Evolutionary conservation across 208 protist species (phyloP), one percentile per base, ranked within the genome.

Genomic region (Leptomonas seymouri): DNA sequence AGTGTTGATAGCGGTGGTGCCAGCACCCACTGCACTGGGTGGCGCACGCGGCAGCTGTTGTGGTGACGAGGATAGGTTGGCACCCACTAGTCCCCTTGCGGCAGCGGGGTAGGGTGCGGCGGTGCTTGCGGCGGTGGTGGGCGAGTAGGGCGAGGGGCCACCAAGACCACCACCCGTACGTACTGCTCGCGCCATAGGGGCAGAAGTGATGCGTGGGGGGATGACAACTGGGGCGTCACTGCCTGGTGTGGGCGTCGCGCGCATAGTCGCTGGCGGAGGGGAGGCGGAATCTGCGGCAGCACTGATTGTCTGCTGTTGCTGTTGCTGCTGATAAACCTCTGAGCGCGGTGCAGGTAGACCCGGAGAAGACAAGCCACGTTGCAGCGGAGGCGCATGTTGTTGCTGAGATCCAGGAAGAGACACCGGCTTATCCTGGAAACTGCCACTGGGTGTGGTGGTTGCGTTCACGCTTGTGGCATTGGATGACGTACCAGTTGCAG

Each of bases 141-240:
- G 39, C 0, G 64, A 59, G 61, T 77, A 77, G 7, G 63, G 23
- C 4, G 71, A 39, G 15, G 30, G 21, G 18, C 48, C 44, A 46
- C 54, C 21, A 30, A 20, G 16, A 3, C 36, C 46, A 28, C 25
- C 56, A 28, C 51, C 51, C 7, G 42, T 41, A 16, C 69, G 64
- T 27, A 67, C 21, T 11, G 57, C 21, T 3, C 71, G 71, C n/a
- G 67, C 49, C 74, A 80, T 80, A 0, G 74, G 74, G 0, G 74
- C 74, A 0, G 74, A 80, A 0, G 67, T 67, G 23, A 80, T 75
- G 23, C 74, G 67, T 1, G 74, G 74, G 3, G 74, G 74, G 16
- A 80, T 71, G 48, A 23, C 23, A 3, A 64, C 42, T 5, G 62
- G 44, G 5, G 30, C 55, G 27, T 60, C 63, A 42, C 53, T 60